Conservation (phyloP, 371 early-diverging fungal genomes). For the Mucor racemosus region DNA sequence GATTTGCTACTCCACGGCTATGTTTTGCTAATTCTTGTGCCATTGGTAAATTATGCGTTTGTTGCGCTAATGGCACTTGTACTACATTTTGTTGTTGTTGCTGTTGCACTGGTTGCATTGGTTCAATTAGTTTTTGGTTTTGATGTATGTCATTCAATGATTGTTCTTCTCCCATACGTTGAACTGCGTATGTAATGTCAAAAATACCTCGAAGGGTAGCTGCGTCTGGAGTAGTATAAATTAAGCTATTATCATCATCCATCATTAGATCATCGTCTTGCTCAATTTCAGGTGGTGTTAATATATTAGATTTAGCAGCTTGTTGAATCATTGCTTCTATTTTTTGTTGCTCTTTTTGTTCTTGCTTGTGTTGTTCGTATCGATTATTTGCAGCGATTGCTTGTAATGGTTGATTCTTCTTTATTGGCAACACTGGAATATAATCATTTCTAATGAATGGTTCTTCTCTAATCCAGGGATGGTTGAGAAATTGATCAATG, state of each 20-base stretch:
- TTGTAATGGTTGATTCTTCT: neutral
- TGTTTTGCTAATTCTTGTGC: conserved; percentile 24
- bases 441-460: neutral
- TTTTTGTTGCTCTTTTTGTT: conserved; percentile 17
- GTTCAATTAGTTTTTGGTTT: neutral
- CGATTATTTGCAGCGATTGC: neutral
- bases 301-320: neutral
- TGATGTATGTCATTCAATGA: conserved; percentile 7
- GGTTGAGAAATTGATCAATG: conserved; percentile 70
- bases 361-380: neutral
- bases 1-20: conserved; percentile 22
- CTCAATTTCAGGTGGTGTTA: conserved; percentile 18
- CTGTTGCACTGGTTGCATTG: neutral
- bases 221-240: conserved; percentile 51
- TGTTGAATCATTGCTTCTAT: conserved; percentile 5
- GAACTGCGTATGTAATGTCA: conserved; percentile 66
- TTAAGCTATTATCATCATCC: conserved; percentile 14
- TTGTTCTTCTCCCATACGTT: conserved; percentile 67
- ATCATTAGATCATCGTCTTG: conserved; percentile 10
- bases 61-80: conserved; percentile 18
- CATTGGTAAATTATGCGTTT: conserved; percentile 21
- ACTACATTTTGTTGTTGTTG: neutral
- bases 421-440: neutral
- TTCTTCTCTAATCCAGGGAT: conserved; percentile 21
- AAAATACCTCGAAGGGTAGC: conserved; percentile 62